Conservation (phyloP, 2,329 filamentous ascomycete genomes). For the Lanzia echinophila region DNA sequence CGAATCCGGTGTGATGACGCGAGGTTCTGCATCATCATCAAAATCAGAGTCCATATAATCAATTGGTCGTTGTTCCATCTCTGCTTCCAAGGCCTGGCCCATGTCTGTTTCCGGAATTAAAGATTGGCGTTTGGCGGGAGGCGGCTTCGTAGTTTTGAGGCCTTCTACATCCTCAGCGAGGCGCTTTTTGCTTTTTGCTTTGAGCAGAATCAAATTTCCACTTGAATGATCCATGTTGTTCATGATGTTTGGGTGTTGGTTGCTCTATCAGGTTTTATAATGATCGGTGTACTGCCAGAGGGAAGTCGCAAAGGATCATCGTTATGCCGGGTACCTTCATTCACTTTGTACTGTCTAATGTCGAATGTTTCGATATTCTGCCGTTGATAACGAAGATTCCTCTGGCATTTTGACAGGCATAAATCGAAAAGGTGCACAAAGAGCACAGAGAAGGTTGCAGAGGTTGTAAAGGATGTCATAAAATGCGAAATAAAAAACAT, state of each 20-base stretch:
- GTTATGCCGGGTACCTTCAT: background rate
- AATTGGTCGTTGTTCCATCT: too few species aligned
- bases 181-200: background rate
- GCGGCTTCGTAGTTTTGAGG: background rate
- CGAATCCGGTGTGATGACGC: too few species aligned
- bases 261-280: background rate
- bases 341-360: background rate
- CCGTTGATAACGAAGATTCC: background rate
- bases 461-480: background rate
- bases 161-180: background rate
- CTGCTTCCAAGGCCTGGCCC: too few species aligned
- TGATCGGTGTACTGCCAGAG: background rate
- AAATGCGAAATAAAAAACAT: constrained; percentile 28
- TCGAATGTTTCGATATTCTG: background rate
- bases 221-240: too few species aligned
- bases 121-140: background rate
- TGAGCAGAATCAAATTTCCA: too few species aligned
- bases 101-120: too few species aligned
- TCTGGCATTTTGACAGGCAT: background rate
- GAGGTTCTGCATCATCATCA: too few species aligned
- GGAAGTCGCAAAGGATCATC: background rate
- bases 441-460: background rate
- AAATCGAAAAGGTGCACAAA: background rate
- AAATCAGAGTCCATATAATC: too few species aligned
- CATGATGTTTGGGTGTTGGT: background rate